Percentiles rank a stretch among this genome's conserved stretches.
These are phyloP conservation scores for Pleurotus ostreatus DNA, from an alignment of 768 basidiomycete species.

Conservation along the genomic window DNA sequence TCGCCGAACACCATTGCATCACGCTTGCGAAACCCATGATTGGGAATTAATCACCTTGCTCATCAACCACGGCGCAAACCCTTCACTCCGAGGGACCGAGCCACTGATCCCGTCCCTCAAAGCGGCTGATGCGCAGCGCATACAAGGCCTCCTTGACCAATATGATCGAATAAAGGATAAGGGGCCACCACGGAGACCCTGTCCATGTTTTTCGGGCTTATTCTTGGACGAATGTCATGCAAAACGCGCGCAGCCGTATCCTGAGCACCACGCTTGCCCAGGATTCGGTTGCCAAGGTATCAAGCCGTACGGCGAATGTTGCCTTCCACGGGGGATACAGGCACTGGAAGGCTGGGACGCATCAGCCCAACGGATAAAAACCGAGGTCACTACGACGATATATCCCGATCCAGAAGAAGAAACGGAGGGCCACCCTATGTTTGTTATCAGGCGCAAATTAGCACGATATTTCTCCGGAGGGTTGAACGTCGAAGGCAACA, in stretches of 20 bases:
- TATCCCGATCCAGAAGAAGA: slow-evolving; percentile 7
- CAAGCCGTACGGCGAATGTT: slow-evolving; percentile 19
- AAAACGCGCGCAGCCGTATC: slow-evolving; percentile 10
- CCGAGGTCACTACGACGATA: neutral
- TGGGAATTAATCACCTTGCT: slow-evolving; percentile 18
- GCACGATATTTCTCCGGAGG: neutral
- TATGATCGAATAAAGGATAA: slow-evolving; percentile 2
- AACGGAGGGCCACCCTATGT: neutral
- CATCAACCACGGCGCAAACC: slow-evolving; percentile 16
- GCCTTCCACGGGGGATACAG: slow-evolving; percentile 10
- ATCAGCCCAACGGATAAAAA: slow-evolving; percentile 10
- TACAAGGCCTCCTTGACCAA: neutral
- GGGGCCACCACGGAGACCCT: slow-evolving; percentile 15
- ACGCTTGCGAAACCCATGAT: slow-evolving; percentile 13
- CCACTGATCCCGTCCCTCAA: slow-evolving; percentile 3
- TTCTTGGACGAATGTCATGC: slow-evolving; percentile 17
- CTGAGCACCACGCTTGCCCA: slow-evolving; percentile 17
- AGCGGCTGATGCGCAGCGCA: slow-evolving; percentile 5
- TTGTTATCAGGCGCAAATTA: neutral
- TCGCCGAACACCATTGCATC: slow-evolving; percentile 11
- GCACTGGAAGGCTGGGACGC: slow-evolving; percentile 15
- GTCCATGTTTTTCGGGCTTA: slow-evolving; percentile 23
- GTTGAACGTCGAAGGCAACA: neutral
- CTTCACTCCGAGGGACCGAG: slow-evolving; percentile 3
- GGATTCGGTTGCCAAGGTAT: slow-evolving; percentile 8